Evolutionary conservation across 2,329 filamentous ascomycete species (phyloP), one percentile per base, ranked within the genome.

Genomic region (Periglandula ipomoeae): DNA sequence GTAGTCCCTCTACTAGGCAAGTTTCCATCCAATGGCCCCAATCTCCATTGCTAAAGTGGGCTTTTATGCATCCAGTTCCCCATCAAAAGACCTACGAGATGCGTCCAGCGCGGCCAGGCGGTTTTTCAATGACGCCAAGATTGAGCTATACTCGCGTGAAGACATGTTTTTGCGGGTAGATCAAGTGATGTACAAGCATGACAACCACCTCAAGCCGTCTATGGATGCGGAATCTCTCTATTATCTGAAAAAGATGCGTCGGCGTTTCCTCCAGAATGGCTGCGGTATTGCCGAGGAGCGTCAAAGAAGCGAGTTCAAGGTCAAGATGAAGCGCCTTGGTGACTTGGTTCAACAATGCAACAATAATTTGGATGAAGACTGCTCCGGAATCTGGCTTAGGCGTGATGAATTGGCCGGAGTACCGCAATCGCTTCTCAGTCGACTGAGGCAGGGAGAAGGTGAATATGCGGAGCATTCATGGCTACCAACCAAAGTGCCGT

Each of bases 281-380:
- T 86, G 67, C 69, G 84, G 51, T 83, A 87, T 58, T 75, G 83
- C 35, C 82, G 63, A 88, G 89, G 70, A 87, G 86, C 22, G 24
- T 27, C n/a, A 24, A 24, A 43, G 24, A 23, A 7, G 15, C 23
- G n/a, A 43, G 4, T 43, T 43, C n/a, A 13, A 8, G 9, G 4
- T 17, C 8, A 26, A 43, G n/a, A 6, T 43, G 75, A 84, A 84
- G 72, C 70, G 83, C 23, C 69, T 89, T 51, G 83, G 79, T 82
- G 62, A 75, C 88, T 56, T 71, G 75, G 57, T 87, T 87, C 52
- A 72, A n/a, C 39, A 78, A 41, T 88, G 88, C 67, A 77, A 82
- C 58, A 86, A 87, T 71, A 83, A 81, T 56, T 68, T 89, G 48
- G 87, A 87, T 58, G 84, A 88, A 65, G 85, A 89, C 69, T 79